phyloP scores from a whole-genome alignment of 1,139 yeast genomes.

The Yamadazyma friedrichii region DNA sequence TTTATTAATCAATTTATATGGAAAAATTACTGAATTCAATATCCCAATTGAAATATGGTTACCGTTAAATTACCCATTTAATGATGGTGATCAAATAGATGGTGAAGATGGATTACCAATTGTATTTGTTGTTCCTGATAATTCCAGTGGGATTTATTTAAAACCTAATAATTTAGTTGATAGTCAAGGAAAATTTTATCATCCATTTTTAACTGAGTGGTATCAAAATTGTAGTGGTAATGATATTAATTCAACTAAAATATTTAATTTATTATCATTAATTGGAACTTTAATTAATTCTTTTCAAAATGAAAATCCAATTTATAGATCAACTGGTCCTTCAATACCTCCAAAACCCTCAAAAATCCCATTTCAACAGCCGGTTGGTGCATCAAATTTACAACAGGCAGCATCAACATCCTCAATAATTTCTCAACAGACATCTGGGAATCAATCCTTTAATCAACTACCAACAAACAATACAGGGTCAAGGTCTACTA shows the following conservation, averaged over 20 bases:
- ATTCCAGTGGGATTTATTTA: slow-evolving; percentile 34
- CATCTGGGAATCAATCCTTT: not conserved
- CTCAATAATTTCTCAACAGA: slow-evolving; percentile 14
- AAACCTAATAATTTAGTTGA: slow-evolving; percentile 70
- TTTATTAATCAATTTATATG: slow-evolving; percentile 63
- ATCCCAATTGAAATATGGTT: slow-evolving; percentile 78
- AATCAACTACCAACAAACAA: slow-evolving; percentile 44
- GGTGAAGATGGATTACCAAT: slow-evolving; percentile 52
- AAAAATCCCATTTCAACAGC: slow-evolving; percentile 14
- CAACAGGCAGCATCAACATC: too few species aligned
- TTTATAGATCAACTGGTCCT: slow-evolving; percentile 10
- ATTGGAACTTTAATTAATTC: slow-evolving; percentile 35
- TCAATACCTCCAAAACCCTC: slow-evolving; percentile 23
- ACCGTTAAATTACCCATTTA: slow-evolving; percentile 65
- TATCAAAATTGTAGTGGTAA: slow-evolving; percentile 18
- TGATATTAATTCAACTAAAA: slow-evolving; percentile 10
- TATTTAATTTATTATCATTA: slow-evolving; percentile 38
- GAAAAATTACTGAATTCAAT: slow-evolving; percentile 32
- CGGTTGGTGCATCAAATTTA: not conserved
- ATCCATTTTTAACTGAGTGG: slow-evolving; percentile 71
- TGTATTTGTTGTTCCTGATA: slow-evolving; percentile 55
- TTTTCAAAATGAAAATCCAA: slow-evolving; percentile 40
- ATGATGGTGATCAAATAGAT: slow-evolving; percentile 11
- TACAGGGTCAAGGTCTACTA: slow-evolving; percentile 6
- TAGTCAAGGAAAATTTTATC: slow-evolving; percentile 70